A percentile compares a stretch with the other conserved stretches of the same genome.
Evolutionary conservation across 208 protist genomes (phyloP).

Genomic region (Trypanosoma melophagium): DNA sequence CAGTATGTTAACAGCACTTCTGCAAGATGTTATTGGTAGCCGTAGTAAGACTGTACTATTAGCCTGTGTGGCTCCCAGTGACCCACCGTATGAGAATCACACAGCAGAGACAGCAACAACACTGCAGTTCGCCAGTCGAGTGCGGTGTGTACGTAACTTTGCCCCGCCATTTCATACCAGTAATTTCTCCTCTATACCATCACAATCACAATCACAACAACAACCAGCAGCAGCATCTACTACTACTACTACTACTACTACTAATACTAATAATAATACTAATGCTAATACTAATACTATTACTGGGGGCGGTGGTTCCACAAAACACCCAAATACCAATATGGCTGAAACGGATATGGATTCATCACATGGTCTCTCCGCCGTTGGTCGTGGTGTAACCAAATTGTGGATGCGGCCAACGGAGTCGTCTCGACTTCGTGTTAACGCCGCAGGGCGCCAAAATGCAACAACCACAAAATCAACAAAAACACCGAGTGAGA

Average conservation of each 20-base stretch:
- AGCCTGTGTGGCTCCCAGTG: slow-evolving; percentile 51
- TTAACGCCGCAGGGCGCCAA: neutral
- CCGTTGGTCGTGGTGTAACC: neutral
- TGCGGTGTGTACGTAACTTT: slow-evolving; percentile 28
- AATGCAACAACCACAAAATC: neutral
- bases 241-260: neutral
- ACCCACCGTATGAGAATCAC: slow-evolving; percentile 29
- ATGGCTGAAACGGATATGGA: neutral
- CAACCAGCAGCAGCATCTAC: too few relatives aligned
- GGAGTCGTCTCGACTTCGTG: slow-evolving; percentile 7
- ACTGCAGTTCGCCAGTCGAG: slow-evolving; percentile 29
- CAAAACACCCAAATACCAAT: neutral
- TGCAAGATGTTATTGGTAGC: slow-evolving; percentile 45
- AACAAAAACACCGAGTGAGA: neutral
- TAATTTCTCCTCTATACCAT: too few relatives aligned
- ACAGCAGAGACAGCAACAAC: slow-evolving; percentile 26
- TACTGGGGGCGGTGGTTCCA: neutral
- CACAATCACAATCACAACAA: too few relatives aligned
- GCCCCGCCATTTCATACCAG: neutral
- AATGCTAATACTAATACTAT: neutral
- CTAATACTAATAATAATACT: neutral
- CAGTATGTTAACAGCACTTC: slow-evolving; percentile 75
- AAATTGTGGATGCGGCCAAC: slow-evolving; percentile 22
- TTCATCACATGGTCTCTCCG: neutral
- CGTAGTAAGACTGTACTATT: slow-evolving; percentile 69